phyloP scores from a whole-genome alignment of 306 rosid genomes.

The Inga leiocalycina region DNA sequence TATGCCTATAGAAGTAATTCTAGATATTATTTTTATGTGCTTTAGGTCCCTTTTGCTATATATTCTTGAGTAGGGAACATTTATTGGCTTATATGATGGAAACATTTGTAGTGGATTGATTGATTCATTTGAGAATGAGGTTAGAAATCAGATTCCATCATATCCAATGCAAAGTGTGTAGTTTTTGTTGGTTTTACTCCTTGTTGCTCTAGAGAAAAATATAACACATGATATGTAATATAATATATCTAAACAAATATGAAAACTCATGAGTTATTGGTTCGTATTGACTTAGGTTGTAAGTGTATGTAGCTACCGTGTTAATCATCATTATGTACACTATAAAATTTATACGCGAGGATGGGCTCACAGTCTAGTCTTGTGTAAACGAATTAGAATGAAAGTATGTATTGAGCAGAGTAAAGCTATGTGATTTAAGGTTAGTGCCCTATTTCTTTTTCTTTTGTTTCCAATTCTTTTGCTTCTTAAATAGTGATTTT shows the following conservation, averaged over 20 bases:
- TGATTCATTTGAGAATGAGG: not conserved
- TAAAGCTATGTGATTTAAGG: not conserved
- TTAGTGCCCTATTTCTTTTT: not conserved
- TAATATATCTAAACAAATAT: too few species aligned
- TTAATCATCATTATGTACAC: not conserved
- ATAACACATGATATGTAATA: not conserved
- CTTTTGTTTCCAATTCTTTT: not conserved
- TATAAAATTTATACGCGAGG: too few species aligned
- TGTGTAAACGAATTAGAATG: too few species aligned
- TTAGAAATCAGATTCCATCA: too few species aligned
- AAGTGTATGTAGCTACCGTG: not conserved
- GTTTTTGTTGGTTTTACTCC: not conserved
- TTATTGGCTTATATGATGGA: not conserved
- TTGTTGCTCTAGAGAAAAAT: not conserved
- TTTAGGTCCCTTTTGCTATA: not conserved
- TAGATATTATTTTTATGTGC: too few species aligned
- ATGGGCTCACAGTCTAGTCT: not conserved
- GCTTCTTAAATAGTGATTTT: not conserved
- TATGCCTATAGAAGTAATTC: not conserved
- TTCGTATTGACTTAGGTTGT: not conserved
- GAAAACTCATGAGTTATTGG: not conserved
- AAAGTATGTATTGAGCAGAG: not conserved
- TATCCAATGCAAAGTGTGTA: not conserved
- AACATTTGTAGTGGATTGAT: not conserved
- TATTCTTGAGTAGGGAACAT: not conserved